Base-by-base conservation (phyloP, 495 filamentous ascomycete species). In the Bacidia rubella region DNA sequence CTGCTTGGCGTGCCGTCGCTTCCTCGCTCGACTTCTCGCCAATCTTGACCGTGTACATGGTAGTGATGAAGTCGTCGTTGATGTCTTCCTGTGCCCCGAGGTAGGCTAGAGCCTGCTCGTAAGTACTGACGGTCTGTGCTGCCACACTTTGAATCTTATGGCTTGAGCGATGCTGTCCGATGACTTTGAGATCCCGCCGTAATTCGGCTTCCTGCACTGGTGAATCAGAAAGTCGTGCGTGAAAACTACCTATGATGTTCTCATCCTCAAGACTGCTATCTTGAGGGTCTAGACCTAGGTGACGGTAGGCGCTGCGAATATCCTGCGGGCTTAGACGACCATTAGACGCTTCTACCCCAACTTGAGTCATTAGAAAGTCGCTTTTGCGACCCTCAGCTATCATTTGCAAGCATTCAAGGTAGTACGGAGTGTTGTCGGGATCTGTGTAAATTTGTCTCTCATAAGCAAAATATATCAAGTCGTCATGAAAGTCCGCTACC, bases 31-130 rank as follows among this genome's bases (percentile, higher is more conserved):
- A 66, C 51, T 63, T 75, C 49, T 81, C 78, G 35, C 66, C 66
- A 11, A 78, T 75, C 69, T 82, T 83, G 15, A 76, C 59, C 4
- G 73, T 74, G 50, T 68, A 79, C 68, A 80, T 71, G 9, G 79
- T 69, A 35, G 74, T 66, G 15, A 85, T 65, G 53, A 79, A 81
- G 22, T 83, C 78, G 60, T 85, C 80, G 0, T 66, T 54, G 3
- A 70, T 74, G n/a, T 63, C 56, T 49, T 69, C 62, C 39, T 70
- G 65, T 9, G 77, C 72, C 26, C 73, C 77, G 19, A 85, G 66
- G 60, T 72, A 85, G 3, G 73, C 62, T 17, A 80, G 63, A 2
- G 81, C 80, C 60, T 83, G 79, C 49, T 79, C 74, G 47, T 76
- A 77, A 15, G 69, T 82, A 27, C 75, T 67, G n/a, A 84, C 70